Evolutionary conservation across 306 rosid genomes (phyloP), one percentile per base, ranked within the genome.

Genomic region (Vigna unguiculata): DNA sequence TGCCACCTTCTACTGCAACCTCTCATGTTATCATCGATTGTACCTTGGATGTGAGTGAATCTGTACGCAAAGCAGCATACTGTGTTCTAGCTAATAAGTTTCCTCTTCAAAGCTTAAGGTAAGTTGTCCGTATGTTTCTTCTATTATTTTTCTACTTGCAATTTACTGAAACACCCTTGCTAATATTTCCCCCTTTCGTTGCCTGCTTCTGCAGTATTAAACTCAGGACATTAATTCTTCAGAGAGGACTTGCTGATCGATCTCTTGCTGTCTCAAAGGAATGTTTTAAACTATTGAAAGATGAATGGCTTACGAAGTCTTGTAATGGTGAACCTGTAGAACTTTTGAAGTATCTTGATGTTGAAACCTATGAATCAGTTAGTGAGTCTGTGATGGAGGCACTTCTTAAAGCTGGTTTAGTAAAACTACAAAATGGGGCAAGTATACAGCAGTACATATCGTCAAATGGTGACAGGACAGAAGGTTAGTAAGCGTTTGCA

Each of bases 41-140:
- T 83, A 95, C 97, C 41, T 75, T 92, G 85, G 99, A 95, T 83
- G 96, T 87, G 86, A 95, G 88, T 54, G 99, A 90, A 78, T 81
- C 93, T 74, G 97, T 95, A 45, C 97, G 99, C 61, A 88, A 86
- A 85, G 88, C 97, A 40, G 92, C 97, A 22, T 95, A 90, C 84
- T 83, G 84, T 79, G 96, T 95, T 77, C 86, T 95, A 43, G 97
- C 97, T 21, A 89, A 82, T 76, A 95, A 95, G 81, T 95, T 95
- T 86, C 99, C 99, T 67, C 92, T 95, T 86, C 99, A 95, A 80
- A 95, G 97, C 86, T 93, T 92, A 24, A 92, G 98, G 98, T 94
- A 89, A 85, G 55, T 52, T 83, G 43, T 11, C 22, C 52, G 43
- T 25, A 4, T 46, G 16, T 65, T 60, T 58, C 74, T 68, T 76